Conservation (phyloP, 495 filamentous ascomycete species). For the Aspergillus funiculosus region DNA sequence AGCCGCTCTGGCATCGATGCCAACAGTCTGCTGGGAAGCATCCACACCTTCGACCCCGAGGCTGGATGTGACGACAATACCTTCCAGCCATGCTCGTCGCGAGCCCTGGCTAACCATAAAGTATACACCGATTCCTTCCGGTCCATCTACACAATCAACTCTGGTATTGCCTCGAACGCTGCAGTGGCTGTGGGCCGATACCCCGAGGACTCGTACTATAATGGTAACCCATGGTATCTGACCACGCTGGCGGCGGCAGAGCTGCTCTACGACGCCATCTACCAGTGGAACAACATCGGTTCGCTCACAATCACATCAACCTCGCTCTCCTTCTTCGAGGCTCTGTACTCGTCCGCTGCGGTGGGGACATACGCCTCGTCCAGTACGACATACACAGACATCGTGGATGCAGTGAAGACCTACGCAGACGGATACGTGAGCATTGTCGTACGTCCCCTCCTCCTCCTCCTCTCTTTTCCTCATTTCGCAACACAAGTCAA, state of each 20-base stretch:
- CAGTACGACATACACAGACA: constrained; percentile 44
- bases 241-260: constrained; percentile 59
- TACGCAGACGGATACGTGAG: constrained; percentile 61
- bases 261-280: constrained; percentile 57
- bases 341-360: constrained; percentile 43
- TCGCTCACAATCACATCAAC: constrained; percentile 49
- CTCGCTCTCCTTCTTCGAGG: constrained; percentile 54
- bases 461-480: no score
- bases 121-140: constrained; percentile 58
- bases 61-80: constrained; percentile 45
- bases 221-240: constrained; percentile 64
- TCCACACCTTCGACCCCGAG: constrained; percentile 60
- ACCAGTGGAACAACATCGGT: constrained; percentile 51
- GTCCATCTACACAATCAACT: constrained; percentile 53
- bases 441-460: constrained; percentile 34
- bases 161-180: constrained; percentile 26
- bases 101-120: no score
- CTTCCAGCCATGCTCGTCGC: constrained; percentile 60
- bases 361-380: constrained; percentile 39
- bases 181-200: constrained; percentile 65
- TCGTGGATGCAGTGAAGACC: constrained; percentile 49
- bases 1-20: constrained; percentile 56
- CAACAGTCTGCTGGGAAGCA: constrained; percentile 56
- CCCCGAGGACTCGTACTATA: constrained; percentile 62
- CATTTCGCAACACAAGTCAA: no score